These are phyloP conservation scores for Takakia lepidozioides DNA, from an alignment of 225 moss, liverwort and hornwort genomes.

Conservation along the genomic window DNA sequence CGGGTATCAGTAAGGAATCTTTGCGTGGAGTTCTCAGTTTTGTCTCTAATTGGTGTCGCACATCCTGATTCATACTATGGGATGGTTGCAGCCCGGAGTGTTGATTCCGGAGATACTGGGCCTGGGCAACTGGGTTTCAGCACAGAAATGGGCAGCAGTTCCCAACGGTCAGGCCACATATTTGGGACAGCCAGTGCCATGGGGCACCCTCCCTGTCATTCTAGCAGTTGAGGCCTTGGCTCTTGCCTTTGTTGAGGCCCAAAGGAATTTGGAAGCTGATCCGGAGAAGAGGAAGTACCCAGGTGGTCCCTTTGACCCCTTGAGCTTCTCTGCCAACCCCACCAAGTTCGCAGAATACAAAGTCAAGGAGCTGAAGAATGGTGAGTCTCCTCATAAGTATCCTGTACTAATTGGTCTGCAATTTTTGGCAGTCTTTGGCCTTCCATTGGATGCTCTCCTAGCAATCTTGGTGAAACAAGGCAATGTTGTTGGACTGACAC, in stretches of 20 bases:
- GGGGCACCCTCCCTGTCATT: slow-evolving; percentile 76
- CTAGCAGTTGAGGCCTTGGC: slow-evolving; percentile 56
- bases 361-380: slow-evolving; percentile 86
- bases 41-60: too few relatives aligned
- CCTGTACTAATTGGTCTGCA: too few relatives aligned
- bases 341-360: slow-evolving; percentile 61
- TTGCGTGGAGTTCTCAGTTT: too few relatives aligned
- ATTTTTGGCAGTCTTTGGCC: too few relatives aligned
- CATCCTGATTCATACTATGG: too few relatives aligned
- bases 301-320: slow-evolving; percentile 75
- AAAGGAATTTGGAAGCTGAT: slow-evolving; percentile 66
- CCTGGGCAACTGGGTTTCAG: slow-evolving; percentile 71
- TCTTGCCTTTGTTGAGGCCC: slow-evolving; percentile 69
- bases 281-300: slow-evolving; percentile 94
- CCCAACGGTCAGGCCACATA: slow-evolving; percentile 84
- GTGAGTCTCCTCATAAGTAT: too few relatives aligned
- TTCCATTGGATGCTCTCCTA: too few relatives aligned
- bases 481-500: too few relatives aligned
- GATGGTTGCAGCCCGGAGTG: slow-evolving; percentile 64
- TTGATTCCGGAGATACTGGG: slow-evolving; percentile 84
- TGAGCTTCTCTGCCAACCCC: slow-evolving; percentile 65
- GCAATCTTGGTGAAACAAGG: too few relatives aligned
- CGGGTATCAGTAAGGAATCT: too few relatives aligned
- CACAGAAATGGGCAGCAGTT: slow-evolving; percentile 87
- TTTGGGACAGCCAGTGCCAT: slow-evolving; percentile 73